Percentiles rank a stretch among this genome's conserved stretches.
phyloP scores from a whole-genome alignment of 768 basidiomycete species.

The Pleurotus salmoneostramineus region DNA sequence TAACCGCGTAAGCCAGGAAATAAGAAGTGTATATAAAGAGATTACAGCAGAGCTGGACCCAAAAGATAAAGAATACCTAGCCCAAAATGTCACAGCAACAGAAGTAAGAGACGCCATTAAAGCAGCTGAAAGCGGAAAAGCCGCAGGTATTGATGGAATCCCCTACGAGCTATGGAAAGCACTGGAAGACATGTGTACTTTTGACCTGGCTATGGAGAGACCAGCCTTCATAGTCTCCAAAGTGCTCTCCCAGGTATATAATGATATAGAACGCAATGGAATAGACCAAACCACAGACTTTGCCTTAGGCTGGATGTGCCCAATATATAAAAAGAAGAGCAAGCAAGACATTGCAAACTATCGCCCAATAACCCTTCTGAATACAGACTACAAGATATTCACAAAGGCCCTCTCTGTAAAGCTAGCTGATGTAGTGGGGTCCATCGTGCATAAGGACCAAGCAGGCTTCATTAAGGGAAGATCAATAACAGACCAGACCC shows the following conservation, averaged over 20 bases:
- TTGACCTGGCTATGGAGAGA: no score
- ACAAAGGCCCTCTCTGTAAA: conserved; percentile 20
- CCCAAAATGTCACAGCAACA: conserved; percentile 1
- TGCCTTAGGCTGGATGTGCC: conserved; percentile 31
- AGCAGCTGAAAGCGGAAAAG: conserved; percentile 12
- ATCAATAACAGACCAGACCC: conserved; percentile 26
- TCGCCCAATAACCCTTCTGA: conserved; percentile 31
- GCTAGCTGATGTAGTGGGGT: conserved; percentile 12
- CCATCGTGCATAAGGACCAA: conserved; percentile 28
- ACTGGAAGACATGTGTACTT: no score
- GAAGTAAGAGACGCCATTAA: conserved; percentile 16
- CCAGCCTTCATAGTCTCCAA: conserved; percentile 1
- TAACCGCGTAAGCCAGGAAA: no score
- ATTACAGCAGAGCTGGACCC: background rate
- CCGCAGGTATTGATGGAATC: conserved; percentile 20
- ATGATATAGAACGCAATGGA: conserved; percentile 24
- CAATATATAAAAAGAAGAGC: conserved; percentile 38
- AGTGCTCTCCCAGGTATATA: conserved; percentile 9
- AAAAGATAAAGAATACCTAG: background rate
- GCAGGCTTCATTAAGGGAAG: conserved; percentile 32
- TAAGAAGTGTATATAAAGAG: background rate
- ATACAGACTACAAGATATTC: conserved; percentile 31
- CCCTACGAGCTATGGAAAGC: conserved; percentile 25
- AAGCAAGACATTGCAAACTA: conserved; percentile 26
- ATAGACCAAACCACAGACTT: conserved; percentile 13